These are phyloP conservation scores for Thielaviopsis ethacetica DNA, from an alignment of 2,329 filamentous ascomycete genomes.

Conservation along the genomic window DNA sequence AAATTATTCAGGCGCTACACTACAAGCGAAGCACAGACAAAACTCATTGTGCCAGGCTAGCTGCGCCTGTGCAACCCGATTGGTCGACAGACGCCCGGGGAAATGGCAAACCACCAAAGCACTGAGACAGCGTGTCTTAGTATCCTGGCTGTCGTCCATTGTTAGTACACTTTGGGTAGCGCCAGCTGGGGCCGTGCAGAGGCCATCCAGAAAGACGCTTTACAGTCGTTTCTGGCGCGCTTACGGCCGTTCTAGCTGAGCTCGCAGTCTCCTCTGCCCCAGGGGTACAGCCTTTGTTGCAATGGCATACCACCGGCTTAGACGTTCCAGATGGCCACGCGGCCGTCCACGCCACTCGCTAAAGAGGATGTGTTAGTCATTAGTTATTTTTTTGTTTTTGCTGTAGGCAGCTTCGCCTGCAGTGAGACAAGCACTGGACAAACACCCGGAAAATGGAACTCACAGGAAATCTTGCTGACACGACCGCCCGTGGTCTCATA, in stretches of 20 bases:
- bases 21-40: not conserved
- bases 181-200: not conserved
- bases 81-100: not conserved
- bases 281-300: not conserved
- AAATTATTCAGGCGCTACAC: not conserved
- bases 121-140: not conserved
- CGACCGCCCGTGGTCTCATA: conserved; percentile 50
- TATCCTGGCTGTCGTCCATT: not conserved
- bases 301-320: conserved; percentile 23
- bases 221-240: no score
- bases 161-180: not conserved
- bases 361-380: conserved; percentile 11
- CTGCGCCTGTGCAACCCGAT: not conserved
- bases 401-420: conserved; percentile 8
- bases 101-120: not conserved
- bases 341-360: conserved; percentile 73
- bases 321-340: conserved; percentile 61
- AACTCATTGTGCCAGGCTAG: not conserved
- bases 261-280: not conserved
- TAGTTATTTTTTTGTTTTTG: conserved; percentile 14
- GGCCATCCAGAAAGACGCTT: not conserved
- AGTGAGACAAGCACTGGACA: conserved; percentile 7
- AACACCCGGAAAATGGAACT: conserved; percentile 24
- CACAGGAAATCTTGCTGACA: conserved; percentile 75
- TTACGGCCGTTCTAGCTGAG: no score